These are phyloP conservation scores for Cystofilobasidium macerans DNA, from an alignment of 768 basidiomycete species.

Conservation along the genomic window DNA sequence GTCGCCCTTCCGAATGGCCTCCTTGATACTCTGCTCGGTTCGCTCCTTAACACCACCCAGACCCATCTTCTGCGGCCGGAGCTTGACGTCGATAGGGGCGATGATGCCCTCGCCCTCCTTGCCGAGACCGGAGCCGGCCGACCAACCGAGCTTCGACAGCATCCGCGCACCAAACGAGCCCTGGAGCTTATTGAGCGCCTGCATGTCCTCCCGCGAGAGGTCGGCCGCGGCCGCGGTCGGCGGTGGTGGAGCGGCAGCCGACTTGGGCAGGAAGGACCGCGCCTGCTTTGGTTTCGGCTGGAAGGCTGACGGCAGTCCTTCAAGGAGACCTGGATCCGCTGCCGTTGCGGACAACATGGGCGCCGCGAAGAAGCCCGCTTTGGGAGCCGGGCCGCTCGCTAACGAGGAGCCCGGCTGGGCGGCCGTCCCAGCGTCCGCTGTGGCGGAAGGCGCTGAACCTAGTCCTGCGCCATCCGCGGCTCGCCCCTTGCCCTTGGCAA, in stretches of 20 bases:
- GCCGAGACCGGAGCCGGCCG: slow-evolving; percentile 66
- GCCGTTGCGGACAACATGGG: background rate
- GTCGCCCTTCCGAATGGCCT: slow-evolving; percentile 34
- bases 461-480: background rate
- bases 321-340: background rate
- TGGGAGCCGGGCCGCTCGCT: no score
- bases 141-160: slow-evolving; percentile 94
- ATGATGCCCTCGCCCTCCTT: slow-evolving; percentile 66
- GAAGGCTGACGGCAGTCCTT: slow-evolving; percentile 11
- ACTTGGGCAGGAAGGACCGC: slow-evolving; percentile 10
- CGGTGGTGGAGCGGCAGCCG: background rate
- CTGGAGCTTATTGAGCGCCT: slow-evolving; percentile 57
- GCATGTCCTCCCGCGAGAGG: slow-evolving; percentile 14
- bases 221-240: background rate
- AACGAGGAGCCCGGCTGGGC: no score
- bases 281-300: slow-evolving; percentile 4
- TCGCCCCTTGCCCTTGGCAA: background rate
- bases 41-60: slow-evolving; percentile 82
- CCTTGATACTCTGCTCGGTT: slow-evolving; percentile 44
- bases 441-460: background rate
- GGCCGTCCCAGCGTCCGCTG: background rate
- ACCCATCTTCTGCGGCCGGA: slow-evolving; percentile 68
- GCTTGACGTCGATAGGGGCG: slow-evolving; percentile 72
- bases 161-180: slow-evolving; percentile 75
- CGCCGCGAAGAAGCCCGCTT: background rate